Evolutionary conservation across 345 rosid species (phyloP).

Genomic region (Eucalyptus sp.): DNA sequence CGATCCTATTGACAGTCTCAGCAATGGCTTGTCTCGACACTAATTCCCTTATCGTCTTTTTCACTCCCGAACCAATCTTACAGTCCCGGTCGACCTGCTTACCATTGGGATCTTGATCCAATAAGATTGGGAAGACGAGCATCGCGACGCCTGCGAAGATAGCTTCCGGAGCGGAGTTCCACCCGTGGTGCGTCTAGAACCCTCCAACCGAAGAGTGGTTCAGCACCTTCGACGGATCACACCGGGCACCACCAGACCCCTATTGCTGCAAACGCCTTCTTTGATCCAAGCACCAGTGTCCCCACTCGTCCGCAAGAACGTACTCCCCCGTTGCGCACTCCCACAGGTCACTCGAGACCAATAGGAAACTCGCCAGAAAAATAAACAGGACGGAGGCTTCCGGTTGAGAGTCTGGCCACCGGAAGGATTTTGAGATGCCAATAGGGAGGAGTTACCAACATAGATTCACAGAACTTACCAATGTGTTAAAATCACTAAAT

Average conservation of each 20-base stretch:
- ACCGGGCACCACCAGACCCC: constrained; percentile 26
- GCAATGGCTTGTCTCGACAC: neutral
- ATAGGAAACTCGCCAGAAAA: constrained; percentile 24
- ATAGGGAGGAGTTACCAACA: neutral
- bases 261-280: neutral
- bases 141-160: constrained; percentile 5
- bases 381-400: constrained; percentile 12
- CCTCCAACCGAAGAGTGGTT: neutral
- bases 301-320: constrained; percentile 22
- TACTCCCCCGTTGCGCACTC: constrained; percentile 5
- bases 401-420: constrained; percentile 20
- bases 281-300: neutral
- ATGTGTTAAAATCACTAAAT: constrained; percentile 6
- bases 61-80: constrained; percentile 4
- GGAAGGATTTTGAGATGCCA: neutral
- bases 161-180: constrained; percentile 2
- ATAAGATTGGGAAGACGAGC: constrained; percentile 1
- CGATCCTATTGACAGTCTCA: neutral
- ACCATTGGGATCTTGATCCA: constrained; percentile 7
- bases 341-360: constrained; percentile 11
- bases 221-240: constrained; percentile 23
- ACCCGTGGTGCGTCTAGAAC: no score
- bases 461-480: neutral
- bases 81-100: constrained; percentile 3
- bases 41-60: neutral